phyloP scores from a whole-genome alignment of 768 basidiomycete species.

The Hericium rajendrae region DNA sequence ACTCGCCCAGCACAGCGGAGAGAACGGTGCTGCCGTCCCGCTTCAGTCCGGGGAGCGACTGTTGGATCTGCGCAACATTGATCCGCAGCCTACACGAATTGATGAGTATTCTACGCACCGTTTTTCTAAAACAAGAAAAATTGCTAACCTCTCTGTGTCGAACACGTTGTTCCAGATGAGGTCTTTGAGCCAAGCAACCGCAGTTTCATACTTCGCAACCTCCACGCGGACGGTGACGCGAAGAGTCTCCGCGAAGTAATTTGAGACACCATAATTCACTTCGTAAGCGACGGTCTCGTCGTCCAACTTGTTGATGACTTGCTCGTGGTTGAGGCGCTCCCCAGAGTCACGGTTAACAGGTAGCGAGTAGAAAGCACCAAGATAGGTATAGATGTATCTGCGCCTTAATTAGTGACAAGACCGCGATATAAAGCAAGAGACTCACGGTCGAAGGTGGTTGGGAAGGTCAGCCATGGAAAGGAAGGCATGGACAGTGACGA shows the following conservation, averaged over 20 bases:
- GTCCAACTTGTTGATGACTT: conserved; percentile 85
- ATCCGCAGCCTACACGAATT: conserved; percentile 56
- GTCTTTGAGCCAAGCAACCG: conserved; percentile 80
- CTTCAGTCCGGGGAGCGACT: conserved; percentile 85
- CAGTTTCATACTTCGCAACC: conserved; percentile 63
- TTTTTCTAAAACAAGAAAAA: not conserved
- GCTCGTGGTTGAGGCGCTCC: conserved; percentile 67
- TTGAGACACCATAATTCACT: conserved; percentile 47
- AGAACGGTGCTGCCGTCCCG: conserved; percentile 79
- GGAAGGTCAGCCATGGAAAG: conserved; percentile 73
- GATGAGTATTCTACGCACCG: not conserved
- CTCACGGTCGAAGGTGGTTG: conserved; percentile 67
- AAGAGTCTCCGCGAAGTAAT: conserved; percentile 65
- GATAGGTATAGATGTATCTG: conserved; percentile 72
- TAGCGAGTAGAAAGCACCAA: conserved; percentile 80
- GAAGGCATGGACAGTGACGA: conserved; percentile 71
- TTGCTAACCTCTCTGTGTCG: conserved; percentile 60
- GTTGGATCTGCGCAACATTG: conserved; percentile 78
- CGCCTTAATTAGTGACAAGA: conserved; percentile 1
- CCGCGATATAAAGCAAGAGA: not conserved
- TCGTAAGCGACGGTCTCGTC: conserved; percentile 87
- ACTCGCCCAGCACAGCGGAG: conserved; percentile 54
- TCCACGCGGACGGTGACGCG: conserved; percentile 82
- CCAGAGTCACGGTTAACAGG: conserved; percentile 69
- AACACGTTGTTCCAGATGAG: conserved; percentile 69